Conservation (phyloP, 1,284 basidiomycete species). For the Wolfiporia cocos region DNA sequence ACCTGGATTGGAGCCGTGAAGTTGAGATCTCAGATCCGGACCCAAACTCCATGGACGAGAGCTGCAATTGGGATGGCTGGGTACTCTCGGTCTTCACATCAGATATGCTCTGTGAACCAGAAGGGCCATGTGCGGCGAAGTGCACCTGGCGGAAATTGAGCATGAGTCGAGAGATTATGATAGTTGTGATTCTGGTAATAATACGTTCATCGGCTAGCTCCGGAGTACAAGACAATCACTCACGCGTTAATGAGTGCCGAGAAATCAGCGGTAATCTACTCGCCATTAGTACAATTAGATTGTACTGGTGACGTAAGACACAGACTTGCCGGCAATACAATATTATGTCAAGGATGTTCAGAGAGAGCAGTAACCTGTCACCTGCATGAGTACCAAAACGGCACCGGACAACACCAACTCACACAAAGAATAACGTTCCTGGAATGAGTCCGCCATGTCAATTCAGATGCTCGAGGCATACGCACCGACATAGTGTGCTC, state of each 20-base stretch:
- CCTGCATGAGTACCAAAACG: no score
- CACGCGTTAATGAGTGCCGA: not conserved
- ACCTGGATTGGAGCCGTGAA: no score
- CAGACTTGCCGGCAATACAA: not conserved
- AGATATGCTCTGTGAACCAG: not conserved
- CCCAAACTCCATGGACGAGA: not conserved
- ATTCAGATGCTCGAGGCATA: no score
- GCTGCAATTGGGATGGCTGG: not conserved
- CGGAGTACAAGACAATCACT: not conserved
- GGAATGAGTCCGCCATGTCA: no score
- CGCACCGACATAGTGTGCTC: no score
- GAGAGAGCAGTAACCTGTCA: not conserved
- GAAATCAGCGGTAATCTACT: not conserved
- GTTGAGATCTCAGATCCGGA: no score
- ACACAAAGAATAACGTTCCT: no score
- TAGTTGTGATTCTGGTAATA: conserved; percentile 1
- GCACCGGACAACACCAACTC: no score
- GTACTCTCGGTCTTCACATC: not conserved
- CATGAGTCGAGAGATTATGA: conserved; percentile 5
- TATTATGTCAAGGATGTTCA: not conserved
- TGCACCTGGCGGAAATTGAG: not conserved
- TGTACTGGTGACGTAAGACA: not conserved
- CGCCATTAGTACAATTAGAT: not conserved
- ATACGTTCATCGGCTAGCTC: not conserved
- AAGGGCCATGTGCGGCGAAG: not conserved